Conservation (phyloP, 1,139 yeast genomes). For the Suhomyces taliae region DNA sequence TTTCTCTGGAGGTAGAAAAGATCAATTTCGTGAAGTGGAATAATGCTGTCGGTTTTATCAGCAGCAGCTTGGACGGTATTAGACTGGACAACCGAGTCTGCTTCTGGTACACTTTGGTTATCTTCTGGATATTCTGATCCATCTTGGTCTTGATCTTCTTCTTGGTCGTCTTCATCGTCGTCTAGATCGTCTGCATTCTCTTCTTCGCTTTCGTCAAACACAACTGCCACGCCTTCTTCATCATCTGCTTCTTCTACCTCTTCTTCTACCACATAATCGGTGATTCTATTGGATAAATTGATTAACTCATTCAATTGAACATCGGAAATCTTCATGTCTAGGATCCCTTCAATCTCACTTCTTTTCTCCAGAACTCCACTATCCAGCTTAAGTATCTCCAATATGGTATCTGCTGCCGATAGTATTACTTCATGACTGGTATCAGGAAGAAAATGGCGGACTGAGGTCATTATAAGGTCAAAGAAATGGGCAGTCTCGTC, state of each 20-base stretch:
- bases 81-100: slow-evolving; percentile 3
- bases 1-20: slow-evolving; percentile 26
- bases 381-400: slow-evolving; percentile 60
- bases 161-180: slow-evolving; percentile 27
- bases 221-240: slow-evolving; percentile 39
- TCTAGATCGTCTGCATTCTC: slow-evolving; percentile 33
- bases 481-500: slow-evolving; percentile 29
- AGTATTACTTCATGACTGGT: slow-evolving; percentile 44
- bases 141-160: slow-evolving; percentile 21
- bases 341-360: slow-evolving; percentile 36
- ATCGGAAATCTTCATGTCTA: slow-evolving; percentile 47
- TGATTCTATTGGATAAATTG: slow-evolving; percentile 52
- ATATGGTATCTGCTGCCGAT: slow-evolving; percentile 65
- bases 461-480: slow-evolving; percentile 31
- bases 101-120: slow-evolving; percentile 16
- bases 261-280: slow-evolving; percentile 47
- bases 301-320: slow-evolving; percentile 54
- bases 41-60: neutral
- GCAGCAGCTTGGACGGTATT: neutral
- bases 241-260: slow-evolving; percentile 25
- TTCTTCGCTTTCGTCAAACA: slow-evolving; percentile 45
- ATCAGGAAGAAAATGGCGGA: slow-evolving; percentile 33
- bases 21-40: slow-evolving; percentile 25
- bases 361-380: slow-evolving; percentile 30
- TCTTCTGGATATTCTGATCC: slow-evolving; percentile 21